Base-by-base conservation (phyloP, 2,329 filamentous ascomycete genomes). In the Aspergillus brunneoviolaceus region DNA sequence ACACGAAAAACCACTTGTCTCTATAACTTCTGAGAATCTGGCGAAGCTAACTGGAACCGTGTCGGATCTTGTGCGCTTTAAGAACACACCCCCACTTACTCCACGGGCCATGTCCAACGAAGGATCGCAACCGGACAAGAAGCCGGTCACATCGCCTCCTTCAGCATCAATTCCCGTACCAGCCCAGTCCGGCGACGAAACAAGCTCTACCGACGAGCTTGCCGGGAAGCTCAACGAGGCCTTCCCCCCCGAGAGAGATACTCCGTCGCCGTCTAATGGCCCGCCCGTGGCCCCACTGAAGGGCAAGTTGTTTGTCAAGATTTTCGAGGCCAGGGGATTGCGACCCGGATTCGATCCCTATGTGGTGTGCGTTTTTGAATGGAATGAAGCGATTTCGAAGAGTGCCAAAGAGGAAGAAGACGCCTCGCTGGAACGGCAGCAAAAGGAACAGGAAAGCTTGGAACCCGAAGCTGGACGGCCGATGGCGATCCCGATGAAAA, bases 401-500 rank as follows among this genome's bases (percentile, higher is more conserved):
- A 92, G 92, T 2, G 91, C 93, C 12, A 86, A 88, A 65, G 81
- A 80, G 57, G 83, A 86, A 60, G 84, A 84, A 57, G 78, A 83
- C 25, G 81, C 83, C 33, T 88, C 89, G 49, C 83, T 86, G 39
- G 86, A 87, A 49, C 85, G 88, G 71, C 82, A 60, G 65, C 79
- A 82, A 75, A 70, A 78, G 77, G 70, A 85, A 83, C 65, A 83
- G 79, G 68, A 80, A 69, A 84, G 89, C 59, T 87, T 89, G 63
- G 89, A 88, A 60, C 95, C 91, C 72, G 92, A 96, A 68, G 89
- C 89, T 31, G 91, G 92, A 29, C 86, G 89, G 55, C 85, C 92
- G 16, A 94, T 97, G 88, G 91, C 92, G 33, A 98, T 99, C 66
- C 95, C 95, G 1, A 97, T 98, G 92, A 89, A 89, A 70, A 98